A percentile compares a stretch with the other conserved stretches of the same genome.
Evolutionary conservation across 108 stramenopile genomes (phyloP).

Genomic region (Nitzschia sp.): DNA sequence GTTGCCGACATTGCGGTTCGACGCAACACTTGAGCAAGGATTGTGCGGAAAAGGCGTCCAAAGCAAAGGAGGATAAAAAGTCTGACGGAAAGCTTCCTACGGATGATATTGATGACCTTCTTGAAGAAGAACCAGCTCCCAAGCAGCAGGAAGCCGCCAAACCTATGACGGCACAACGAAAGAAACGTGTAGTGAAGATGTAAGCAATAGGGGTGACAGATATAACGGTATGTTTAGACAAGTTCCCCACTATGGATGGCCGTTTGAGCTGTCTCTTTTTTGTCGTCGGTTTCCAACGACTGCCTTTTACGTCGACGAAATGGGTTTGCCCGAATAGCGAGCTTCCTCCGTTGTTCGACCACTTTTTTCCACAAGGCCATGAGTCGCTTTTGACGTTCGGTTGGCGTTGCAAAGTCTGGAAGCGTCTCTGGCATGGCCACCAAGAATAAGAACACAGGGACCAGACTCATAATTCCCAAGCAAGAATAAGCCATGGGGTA

Average conservation of each 20-base stretch:
- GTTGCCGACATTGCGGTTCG: conserved; percentile 69
- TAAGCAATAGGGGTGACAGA: not conserved
- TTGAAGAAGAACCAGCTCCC: not conserved
- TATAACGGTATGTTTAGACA: not conserved
- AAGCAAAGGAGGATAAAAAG: not conserved
- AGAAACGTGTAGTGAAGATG: not conserved
- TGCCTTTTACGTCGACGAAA: not conserved
- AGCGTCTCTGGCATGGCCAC: conserved; percentile 68
- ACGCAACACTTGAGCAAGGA: conserved; percentile 39
- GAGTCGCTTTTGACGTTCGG: conserved; percentile 4
- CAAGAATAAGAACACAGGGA: conserved; percentile 54
- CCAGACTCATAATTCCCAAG: conserved; percentile 52
- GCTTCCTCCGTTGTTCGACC: not conserved
- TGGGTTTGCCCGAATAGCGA: not conserved
- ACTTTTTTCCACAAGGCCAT: conserved; percentile 13
- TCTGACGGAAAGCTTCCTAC: not conserved
- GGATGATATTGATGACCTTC: not conserved
- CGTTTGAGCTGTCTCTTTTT: not conserved
- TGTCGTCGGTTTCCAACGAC: not conserved
- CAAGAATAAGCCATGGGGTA: conserved; percentile 58
- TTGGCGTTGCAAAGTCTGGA: conserved; percentile 27
- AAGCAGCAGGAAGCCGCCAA: not conserved
- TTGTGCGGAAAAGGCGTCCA: not conserved
- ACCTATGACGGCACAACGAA: not conserved
- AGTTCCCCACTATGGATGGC: not conserved